Conservation (phyloP, 2,329 filamentous ascomycete genomes). For the Leptographium galeiforme region DNA sequence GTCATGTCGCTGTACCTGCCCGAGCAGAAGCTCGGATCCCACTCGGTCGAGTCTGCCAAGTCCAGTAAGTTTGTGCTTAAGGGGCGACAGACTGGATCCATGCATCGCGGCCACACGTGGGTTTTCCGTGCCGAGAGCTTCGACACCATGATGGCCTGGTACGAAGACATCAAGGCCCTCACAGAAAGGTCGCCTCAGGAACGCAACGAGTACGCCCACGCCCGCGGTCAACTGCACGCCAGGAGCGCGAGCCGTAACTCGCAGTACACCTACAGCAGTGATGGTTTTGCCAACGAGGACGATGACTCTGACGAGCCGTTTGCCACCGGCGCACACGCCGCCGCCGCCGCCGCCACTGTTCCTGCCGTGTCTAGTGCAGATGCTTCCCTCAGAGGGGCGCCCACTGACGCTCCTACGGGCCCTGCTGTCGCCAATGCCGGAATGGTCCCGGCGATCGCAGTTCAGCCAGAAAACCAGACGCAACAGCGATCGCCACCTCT, state of each 20-base stretch:
- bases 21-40: constrained; percentile 89
- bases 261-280: constrained; percentile 52
- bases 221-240: constrained; percentile 49
- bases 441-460: background rate
- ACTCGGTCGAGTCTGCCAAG: constrained; percentile 66
- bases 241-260: constrained; percentile 61
- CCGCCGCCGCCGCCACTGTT: background rate
- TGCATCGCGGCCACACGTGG: constrained; percentile 73
- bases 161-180: constrained; percentile 78
- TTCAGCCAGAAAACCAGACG: background rate
- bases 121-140: constrained; percentile 60
- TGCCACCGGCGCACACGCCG: background rate
- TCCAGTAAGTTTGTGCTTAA: constrained; percentile 98
- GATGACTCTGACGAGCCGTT: constrained; percentile 51
- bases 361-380: background rate
- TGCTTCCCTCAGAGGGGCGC: background rate
- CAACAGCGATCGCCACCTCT: constrained; percentile 31
- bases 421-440: background rate
- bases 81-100: constrained; percentile 79
- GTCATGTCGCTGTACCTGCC: constrained; percentile 93
- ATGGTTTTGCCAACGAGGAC: constrained; percentile 65
- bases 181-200: constrained; percentile 84
- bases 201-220: constrained; percentile 76
- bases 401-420: background rate
- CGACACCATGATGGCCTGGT: constrained; percentile 96